phyloP scores from a whole-genome alignment of 2,329 filamentous ascomycete species.

The Curvularia sp. region DNA sequence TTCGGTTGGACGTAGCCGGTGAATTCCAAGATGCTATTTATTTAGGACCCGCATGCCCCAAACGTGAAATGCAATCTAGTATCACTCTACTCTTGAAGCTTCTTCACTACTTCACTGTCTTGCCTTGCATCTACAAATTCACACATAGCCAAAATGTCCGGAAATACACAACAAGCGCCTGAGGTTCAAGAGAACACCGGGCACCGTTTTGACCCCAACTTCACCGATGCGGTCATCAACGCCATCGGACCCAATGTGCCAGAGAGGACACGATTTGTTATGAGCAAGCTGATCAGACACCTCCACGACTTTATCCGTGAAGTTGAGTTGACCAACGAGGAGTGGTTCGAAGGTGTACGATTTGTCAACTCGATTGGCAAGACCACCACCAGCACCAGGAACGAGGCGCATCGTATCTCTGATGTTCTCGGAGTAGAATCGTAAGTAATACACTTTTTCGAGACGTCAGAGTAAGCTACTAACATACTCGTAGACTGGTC shows the following conservation, averaged over 20 bases:
- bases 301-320: slow-evolving; percentile 82
- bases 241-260: slow-evolving; percentile 74
- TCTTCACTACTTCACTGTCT: neutral
- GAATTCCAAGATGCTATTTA: slow-evolving; percentile 23
- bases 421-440: slow-evolving; percentile 78
- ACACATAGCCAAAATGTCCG: slow-evolving; percentile 20
- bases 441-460: slow-evolving; percentile 52
- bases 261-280: slow-evolving; percentile 69
- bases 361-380: slow-evolving; percentile 79
- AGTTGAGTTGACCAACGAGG: slow-evolving; percentile 76
- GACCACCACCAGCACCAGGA: slow-evolving; percentile 70
- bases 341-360: slow-evolving; percentile 78
- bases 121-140: slow-evolving; percentile 1
- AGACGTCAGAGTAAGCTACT: neutral
- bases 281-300: slow-evolving; percentile 71
- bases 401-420: slow-evolving; percentile 76
- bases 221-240: slow-evolving; percentile 76
- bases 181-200: slow-evolving; percentile 28
- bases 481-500: slow-evolving; percentile 58
- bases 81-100: neutral
- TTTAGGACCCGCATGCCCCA: slow-evolving; percentile 23
- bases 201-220: slow-evolving; percentile 73
- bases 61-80: neutral
- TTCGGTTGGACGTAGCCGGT: slow-evolving; percentile 25
- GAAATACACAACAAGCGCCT: slow-evolving; percentile 34